Base-by-base conservation (phyloP, 768 basidiomycete species). In the Phaffia australis region DNA sequence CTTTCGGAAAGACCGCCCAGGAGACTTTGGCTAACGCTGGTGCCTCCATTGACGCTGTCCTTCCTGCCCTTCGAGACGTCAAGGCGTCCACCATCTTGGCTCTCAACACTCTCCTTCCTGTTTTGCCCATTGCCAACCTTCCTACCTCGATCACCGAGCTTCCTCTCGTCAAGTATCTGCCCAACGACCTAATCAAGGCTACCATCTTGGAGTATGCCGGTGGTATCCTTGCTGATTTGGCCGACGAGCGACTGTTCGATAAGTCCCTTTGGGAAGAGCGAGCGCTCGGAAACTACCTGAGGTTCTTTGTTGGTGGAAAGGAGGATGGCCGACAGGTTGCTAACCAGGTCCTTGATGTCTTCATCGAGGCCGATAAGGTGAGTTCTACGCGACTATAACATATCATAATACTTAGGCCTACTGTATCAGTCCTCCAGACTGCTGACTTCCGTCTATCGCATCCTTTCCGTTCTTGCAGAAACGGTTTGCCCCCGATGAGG, bases 1-100 rank as follows among this genome's bases (percentile, higher is more conserved):
- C 88, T n/a, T 97, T 95, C 75, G 92, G 84, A 63, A 84, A 87
- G 72, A 80, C 86, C 6, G 89, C 94, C 8, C 80, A 90, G 42
- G 80, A 84, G 63, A 90, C 90, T 27, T 80, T 97, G 63, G 76
- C 83, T 68, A 87, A 86, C 71, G 84, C 92, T 56, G 91, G 91
- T 59, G 91, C 91, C 48, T 89, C 89, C 35, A 81, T 84, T 18
- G 69, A 72, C 59, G 56, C 71, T 23, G 83, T 83, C 23, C 86
- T 87, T 48, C 81, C 83, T n/a, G 77, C 82, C 27, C 81, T 81
- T 64, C 85, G 91, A 64, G 85, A 94, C 74, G 74, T 88, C 66
- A 80, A 80, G 51, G 78, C 79, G 7, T 86, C 91, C 76, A 81
- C 81, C 15, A 78, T 81, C 18, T 81, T 81, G 52, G 83, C 81